phyloP scores from a whole-genome alignment of 495 filamentous ascomycete genomes.

The Tuber umbilicatum region DNA sequence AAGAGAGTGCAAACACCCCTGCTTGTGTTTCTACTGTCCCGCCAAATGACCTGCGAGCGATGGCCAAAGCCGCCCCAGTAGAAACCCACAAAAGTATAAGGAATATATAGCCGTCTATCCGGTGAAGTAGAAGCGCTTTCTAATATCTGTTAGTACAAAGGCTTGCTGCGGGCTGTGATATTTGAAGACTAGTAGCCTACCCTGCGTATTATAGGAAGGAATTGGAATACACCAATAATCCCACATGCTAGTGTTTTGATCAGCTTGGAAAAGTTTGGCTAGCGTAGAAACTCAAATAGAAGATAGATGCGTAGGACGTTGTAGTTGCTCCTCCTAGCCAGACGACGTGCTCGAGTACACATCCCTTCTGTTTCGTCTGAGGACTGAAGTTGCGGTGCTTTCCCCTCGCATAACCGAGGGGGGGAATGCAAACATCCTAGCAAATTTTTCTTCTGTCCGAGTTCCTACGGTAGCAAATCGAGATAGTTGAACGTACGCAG shows the following conservation, averaged over 20 bases:
- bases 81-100: conserved; percentile 44
- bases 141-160: not conserved
- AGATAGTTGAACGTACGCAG: conserved; percentile 37
- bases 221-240: conserved; percentile 49
- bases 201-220: conserved; percentile 50
- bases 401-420: not conserved
- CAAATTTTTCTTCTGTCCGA: not conserved
- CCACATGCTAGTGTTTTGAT: conserved; percentile 36
- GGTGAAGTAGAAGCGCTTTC: conserved; percentile 46
- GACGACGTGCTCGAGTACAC: not conserved
- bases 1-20: conserved; percentile 41
- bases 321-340: not conserved
- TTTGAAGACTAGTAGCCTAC: conserved; percentile 17
- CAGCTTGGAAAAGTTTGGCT: not conserved
- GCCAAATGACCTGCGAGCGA: conserved; percentile 47
- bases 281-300: not conserved
- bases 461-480: not conserved
- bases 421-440: not conserved
- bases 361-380: not conserved
- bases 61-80: conserved; percentile 47
- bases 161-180: not conserved
- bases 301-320: not conserved
- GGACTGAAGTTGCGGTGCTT: not conserved
- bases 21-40: conserved; percentile 46
- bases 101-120: conserved; percentile 51